phyloP scores from a whole-genome alignment of 2,329 filamentous ascomycete genomes.

The Aspergillus alliaceus region DNA sequence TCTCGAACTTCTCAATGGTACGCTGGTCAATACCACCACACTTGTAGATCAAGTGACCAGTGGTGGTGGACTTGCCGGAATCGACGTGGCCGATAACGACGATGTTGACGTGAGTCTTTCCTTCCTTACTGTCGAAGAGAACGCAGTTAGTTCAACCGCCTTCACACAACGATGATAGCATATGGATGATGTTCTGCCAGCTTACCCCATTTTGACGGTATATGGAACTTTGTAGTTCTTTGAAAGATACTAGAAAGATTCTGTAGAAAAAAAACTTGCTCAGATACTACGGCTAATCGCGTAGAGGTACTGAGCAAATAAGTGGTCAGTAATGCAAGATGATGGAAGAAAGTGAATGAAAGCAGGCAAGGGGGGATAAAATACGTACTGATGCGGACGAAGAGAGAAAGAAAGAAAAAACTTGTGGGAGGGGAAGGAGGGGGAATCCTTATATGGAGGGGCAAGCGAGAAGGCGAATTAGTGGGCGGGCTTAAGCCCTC shows the following conservation, averaged over 20 bases:
- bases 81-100: slow-evolving; percentile 99
- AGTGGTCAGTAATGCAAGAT: slow-evolving; percentile 27
- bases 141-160: slow-evolving; percentile 6
- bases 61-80: slow-evolving; percentile 98
- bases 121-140: slow-evolving; percentile 71
- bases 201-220: slow-evolving; percentile 63
- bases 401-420: slow-evolving; percentile 38
- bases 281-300: slow-evolving; percentile 53
- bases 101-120: slow-evolving; percentile 95
- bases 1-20: slow-evolving; percentile 99
- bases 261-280: slow-evolving; percentile 40
- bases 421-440: slow-evolving; percentile 43
- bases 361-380: slow-evolving; percentile 29
- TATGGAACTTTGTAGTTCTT: slow-evolving; percentile 48
- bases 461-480: slow-evolving; percentile 43
- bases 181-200: neutral
- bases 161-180: no score
- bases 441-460: slow-evolving; percentile 50
- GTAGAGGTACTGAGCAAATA: slow-evolving; percentile 50
- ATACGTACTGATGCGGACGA: slow-evolving; percentile 50
- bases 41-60: slow-evolving; percentile 99
- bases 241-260: slow-evolving; percentile 48
- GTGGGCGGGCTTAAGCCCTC: slow-evolving; percentile 38
- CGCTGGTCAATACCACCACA: slow-evolving; percentile 99
- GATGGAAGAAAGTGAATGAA: slow-evolving; percentile 1